Evolutionary conservation across 1,284 basidiomycete genomes (phyloP), one percentile per base, ranked within the genome.

Genomic region (Rhodofomes roseus): DNA sequence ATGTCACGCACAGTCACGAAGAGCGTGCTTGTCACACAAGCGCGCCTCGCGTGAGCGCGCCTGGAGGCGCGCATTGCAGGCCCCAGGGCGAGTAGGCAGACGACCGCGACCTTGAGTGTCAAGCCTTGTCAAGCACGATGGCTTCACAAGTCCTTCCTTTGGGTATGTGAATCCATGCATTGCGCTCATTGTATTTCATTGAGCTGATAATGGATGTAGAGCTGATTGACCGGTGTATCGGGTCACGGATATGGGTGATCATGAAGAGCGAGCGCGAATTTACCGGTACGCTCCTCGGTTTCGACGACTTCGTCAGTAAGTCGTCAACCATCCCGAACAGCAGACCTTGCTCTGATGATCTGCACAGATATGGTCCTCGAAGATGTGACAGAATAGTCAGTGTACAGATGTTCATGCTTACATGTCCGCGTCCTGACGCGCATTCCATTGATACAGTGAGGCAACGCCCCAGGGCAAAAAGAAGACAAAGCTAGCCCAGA

Each of bases 301-400:
- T 99, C 70, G 97, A 99, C 74, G 96, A 99, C 77, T 99, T 96
- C 74, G 96, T 99, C 74, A 99, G 96, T 98, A 75, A 86, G 96
- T 98, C 53, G 27, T 39, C 4, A 34, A 37, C 6, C 6, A 22
- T 8, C 25, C 9, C 29, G 20, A 23, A 43, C 31, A 25, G 16
- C 18, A 6, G 25, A 14, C 14, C 29, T 4, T 12, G 29, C 25
- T 34, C 31, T 52, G 6, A 31, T 36, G 11, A n/a, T 22, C 52
- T 40, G 18, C 0, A 25, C 54, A 98, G 96, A 99, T 75, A 98
- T 99, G 94, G 96, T 99, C 2, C 77, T 99, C 52, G 94, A 98
- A 71, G 94, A 99, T 67, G 97, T 98, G 4, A 97, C 88, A 7
- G 97, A 99, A 79, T 98, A 90, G 96, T 98, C 64, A 54, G 68